These are phyloP conservation scores for Yamadazyma phyllophila DNA, from an alignment of 805 yeast species.

Conservation along the genomic window DNA sequence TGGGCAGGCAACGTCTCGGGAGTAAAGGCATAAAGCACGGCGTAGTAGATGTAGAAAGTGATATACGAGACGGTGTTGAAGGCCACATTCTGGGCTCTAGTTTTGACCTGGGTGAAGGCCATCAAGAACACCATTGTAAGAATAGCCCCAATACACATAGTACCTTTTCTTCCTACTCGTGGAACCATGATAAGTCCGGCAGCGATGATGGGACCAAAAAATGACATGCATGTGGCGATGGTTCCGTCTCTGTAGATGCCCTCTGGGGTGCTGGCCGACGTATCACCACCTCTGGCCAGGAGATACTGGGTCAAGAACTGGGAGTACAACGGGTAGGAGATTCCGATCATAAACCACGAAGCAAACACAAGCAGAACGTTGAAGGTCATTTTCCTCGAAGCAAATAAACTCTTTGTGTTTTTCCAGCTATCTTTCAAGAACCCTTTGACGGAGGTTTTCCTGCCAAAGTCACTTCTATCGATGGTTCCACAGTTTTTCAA, in stretches of 20 bases:
- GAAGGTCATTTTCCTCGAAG: slow-evolving; percentile 33
- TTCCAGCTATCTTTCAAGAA: slow-evolving; percentile 17
- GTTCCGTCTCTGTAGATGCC: slow-evolving; percentile 27
- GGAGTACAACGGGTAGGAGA: slow-evolving; percentile 52
- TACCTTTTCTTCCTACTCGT: slow-evolving; percentile 54
- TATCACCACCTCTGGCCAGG: slow-evolving; percentile 48
- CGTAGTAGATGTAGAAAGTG: slow-evolving; percentile 33
- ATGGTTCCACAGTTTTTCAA: slow-evolving; percentile 43
- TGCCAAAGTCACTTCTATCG: slow-evolving; percentile 13
- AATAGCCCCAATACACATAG: slow-evolving; percentile 52
- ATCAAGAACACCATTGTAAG: slow-evolving; percentile 56
- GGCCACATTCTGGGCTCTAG: slow-evolving; percentile 39
- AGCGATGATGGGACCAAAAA: slow-evolving; percentile 31
- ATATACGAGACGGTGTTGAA: slow-evolving; percentile 54
- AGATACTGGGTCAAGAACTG: slow-evolving; percentile 53
- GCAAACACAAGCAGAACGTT: slow-evolving; percentile 38
- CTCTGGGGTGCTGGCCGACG: slow-evolving; percentile 27
- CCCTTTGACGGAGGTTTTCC: slow-evolving; percentile 19
- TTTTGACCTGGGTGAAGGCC: slow-evolving; percentile 58
- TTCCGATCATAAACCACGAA: slow-evolving; percentile 59
- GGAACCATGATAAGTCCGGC: slow-evolving; percentile 22
- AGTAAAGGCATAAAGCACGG: slow-evolving; percentile 34
- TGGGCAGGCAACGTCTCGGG: slow-evolving; percentile 37
- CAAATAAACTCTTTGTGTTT: slow-evolving; percentile 31
- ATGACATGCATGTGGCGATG: slow-evolving; percentile 25